Conservation (phyloP, 495 filamentous ascomycete species). For the Halenospora varia region DNA sequence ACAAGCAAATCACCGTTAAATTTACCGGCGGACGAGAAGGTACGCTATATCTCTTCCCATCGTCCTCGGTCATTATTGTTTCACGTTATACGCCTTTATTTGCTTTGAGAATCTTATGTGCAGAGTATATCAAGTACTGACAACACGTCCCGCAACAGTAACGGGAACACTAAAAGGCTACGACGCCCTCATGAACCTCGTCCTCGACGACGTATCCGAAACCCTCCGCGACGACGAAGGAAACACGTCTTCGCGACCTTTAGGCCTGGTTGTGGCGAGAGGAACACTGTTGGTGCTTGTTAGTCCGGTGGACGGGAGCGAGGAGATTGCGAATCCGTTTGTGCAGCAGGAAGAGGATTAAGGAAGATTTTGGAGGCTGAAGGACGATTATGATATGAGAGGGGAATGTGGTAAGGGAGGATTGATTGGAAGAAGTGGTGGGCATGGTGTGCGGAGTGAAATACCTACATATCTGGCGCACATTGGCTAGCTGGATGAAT, state of each 20-base stretch:
- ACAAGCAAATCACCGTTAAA: constrained; percentile 90
- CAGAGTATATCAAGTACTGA: neutral
- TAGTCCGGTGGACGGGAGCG: constrained; percentile 88
- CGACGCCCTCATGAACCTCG: constrained; percentile 96
- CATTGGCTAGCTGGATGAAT: neutral
- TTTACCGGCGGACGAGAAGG: constrained; percentile 95
- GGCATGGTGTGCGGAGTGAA: too few relatives aligned
- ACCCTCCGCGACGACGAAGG: constrained; percentile 87
- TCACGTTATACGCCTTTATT: neutral
- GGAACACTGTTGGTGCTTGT: constrained; percentile 91
- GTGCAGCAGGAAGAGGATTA: constrained; percentile 57
- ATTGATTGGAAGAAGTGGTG: neutral
- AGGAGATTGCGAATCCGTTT: constrained; percentile 95
- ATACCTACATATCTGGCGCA: neutral
- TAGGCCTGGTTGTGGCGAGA: constrained; percentile 87
- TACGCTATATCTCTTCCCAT: constrained; percentile 36
- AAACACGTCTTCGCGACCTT: constrained; percentile 74
- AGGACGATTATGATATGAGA: neutral
- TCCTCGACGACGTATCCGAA: constrained; percentile 92
- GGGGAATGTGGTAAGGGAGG: neutral
- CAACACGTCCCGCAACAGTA: constrained; percentile 45
- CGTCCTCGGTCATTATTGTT: neutral
- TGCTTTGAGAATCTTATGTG: neutral
- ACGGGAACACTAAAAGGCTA: constrained; percentile 88
- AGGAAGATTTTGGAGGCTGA: neutral